Evolutionary conservation across 73 alveolate species (phyloP).

Genomic region (Tetrahymena thermophila): DNA sequence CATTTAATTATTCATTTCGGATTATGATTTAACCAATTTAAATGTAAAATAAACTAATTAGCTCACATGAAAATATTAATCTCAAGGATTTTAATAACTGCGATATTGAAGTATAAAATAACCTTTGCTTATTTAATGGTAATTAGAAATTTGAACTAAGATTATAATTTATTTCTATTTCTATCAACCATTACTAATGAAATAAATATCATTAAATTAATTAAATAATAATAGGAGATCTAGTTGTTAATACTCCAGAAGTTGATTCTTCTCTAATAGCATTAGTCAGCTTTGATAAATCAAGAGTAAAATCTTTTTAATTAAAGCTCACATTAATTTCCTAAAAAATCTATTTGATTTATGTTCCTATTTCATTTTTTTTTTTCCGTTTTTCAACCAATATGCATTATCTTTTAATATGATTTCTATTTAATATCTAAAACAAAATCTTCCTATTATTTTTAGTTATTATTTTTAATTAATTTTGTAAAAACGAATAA

Average conservation of each 20-base stretch:
- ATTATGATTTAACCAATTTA: no score
- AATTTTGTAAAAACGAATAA: not conserved
- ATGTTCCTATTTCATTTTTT: not conserved
- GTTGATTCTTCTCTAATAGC: not conserved
- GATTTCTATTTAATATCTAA: not conserved
- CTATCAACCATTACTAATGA: not conserved
- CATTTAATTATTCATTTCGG: not conserved
- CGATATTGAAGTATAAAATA: not conserved
- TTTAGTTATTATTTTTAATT: not conserved
- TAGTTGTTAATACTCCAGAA: not conserved
- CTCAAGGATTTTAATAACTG: not conserved
- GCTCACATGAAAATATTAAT: not conserved
- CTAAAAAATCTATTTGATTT: not conserved
- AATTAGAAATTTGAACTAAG: not conserved
- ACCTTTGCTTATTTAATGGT: not conserved
- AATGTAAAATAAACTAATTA: not conserved
- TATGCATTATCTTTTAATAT: not conserved
- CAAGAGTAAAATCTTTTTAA: not conserved
- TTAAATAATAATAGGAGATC: not conserved
- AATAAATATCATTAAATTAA: not conserved
- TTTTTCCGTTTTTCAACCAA: not conserved
- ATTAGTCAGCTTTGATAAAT: not conserved
- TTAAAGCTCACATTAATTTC: not conserved
- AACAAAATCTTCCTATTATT: not conserved
- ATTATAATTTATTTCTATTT: no score